Evolutionary conservation across 345 rosid genomes (phyloP).

Genomic region (Melaleuca alternifolia): DNA sequence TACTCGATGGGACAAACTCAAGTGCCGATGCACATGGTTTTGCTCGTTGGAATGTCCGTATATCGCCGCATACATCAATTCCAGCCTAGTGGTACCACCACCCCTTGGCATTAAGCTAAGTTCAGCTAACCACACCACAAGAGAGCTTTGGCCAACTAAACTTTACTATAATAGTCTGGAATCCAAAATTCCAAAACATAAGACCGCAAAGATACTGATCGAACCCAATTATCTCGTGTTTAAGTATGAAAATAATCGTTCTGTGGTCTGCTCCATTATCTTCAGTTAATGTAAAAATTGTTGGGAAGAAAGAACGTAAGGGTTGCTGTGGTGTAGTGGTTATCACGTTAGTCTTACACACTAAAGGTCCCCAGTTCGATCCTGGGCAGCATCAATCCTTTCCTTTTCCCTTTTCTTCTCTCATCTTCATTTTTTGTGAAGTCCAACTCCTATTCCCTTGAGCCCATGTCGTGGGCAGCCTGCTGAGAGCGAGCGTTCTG

Average conservation of each 20-base stretch:
- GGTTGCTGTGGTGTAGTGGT: conserved; percentile 48
- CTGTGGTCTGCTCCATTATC: background rate
- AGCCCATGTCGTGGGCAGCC: background rate
- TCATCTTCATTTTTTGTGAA: background rate
- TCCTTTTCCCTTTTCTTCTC: too few species aligned
- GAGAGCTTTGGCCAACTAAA: background rate
- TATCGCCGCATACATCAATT: too few species aligned
- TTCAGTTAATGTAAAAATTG: fast-evolving
- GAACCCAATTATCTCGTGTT: background rate
- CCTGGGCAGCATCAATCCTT: conserved; percentile 35
- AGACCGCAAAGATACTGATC: background rate
- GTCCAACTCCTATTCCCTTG: background rate
- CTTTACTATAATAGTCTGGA: background rate
- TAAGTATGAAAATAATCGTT: background rate
- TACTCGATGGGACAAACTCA: background rate
- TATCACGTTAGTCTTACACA: conserved; percentile 49
- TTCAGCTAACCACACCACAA: background rate
- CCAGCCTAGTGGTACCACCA: background rate
- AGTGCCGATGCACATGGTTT: background rate
- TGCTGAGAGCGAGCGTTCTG: too few species aligned
- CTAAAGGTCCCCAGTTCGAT: conserved; percentile 44
- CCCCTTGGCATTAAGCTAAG: background rate
- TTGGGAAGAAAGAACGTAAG: fast-evolving
- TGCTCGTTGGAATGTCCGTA: background rate
- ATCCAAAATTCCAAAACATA: background rate